Evolutionary conservation across 495 filamentous ascomycete genomes (phyloP), one percentile per base, ranked within the genome.

Genomic region (Apodospora peruviana): DNA sequence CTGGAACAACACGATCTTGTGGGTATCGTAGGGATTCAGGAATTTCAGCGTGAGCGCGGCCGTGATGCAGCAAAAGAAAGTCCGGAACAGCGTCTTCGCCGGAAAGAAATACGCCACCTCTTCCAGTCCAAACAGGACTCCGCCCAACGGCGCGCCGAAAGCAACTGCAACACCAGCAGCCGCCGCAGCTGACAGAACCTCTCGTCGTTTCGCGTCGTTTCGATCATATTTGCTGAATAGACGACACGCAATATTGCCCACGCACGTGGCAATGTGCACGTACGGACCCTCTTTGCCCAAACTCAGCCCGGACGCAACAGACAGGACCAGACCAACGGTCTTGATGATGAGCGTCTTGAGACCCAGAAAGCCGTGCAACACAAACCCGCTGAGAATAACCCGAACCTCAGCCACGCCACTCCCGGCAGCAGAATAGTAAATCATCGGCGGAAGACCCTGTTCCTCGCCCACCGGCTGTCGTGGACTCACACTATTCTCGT

Each of bases 31-130:
- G 0, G 93, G 93, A 48, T 98, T 91, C 43, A 97, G 75, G 59
- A 96, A 95, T 58, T 95, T 95, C 47, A 97, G 72, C 3, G 91
- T 89, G 21, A 98, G 63, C 0, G 93, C 86, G 19, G 93, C 90
- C 2, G 80, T 87, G 58, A 97, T 97, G 67, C 91, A 98, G 67
- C 90, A 96, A 69, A 96, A 98, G 73, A 98, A 97, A 1, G 93
- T 98, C 34, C 93, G 77, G 71, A 98, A 98, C 3, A 98, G 80
- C 2, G 91, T 96, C 69, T 98, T 97, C n/a, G 93, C 87, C 3
- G 91, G 93, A 66, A 96, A 96, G 63, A 96, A 98, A 65, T 98
- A 98, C 64, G 85, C 79, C 21, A 96, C 89, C 75, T 97, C 91
- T 67, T 97, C 91, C 20, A 97, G 69, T 46, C 90, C 89, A 65